Evolutionary conservation across 352 stramenopile genomes (phyloP).

Genomic region (Globisporangium viniferum): DNA sequence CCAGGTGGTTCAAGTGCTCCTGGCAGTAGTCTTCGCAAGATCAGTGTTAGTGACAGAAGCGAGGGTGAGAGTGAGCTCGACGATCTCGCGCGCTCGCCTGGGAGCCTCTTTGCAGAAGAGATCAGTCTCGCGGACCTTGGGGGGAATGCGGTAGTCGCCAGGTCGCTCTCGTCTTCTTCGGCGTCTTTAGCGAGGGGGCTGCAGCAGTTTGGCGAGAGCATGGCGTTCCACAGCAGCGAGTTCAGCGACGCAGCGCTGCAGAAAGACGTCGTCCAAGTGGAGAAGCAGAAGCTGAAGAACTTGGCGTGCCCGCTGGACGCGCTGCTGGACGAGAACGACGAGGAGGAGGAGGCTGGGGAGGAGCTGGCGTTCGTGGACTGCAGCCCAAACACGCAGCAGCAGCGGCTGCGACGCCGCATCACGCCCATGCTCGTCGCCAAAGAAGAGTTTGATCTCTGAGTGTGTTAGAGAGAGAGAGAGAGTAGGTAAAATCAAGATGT

Average conservation of each 20-base stretch:
- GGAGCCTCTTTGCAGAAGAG: slow-evolving; percentile 17
- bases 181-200: slow-evolving; percentile 27
- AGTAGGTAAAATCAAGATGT: background rate
- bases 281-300: background rate
- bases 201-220: slow-evolving; percentile 38
- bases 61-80: slow-evolving; percentile 21
- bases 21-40: background rate
- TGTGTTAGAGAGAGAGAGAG: background rate
- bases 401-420: slow-evolving; percentile 45
- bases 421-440: slow-evolving; percentile 45
- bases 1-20: background rate
- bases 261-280: background rate
- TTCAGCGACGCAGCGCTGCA: background rate
- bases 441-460: slow-evolving; percentile 60
- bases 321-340: slow-evolving; percentile 28
- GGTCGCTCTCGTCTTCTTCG: background rate
- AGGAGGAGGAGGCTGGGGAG: slow-evolving; percentile 13
- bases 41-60: slow-evolving; percentile 15
- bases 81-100: slow-evolving; percentile 2
- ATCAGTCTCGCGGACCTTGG: slow-evolving; percentile 10
- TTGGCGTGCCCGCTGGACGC: slow-evolving; percentile 7
- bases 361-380: slow-evolving; percentile 14
- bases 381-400: slow-evolving; percentile 28
- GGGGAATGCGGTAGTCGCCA: background rate
- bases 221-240: slow-evolving; percentile 31